Evolutionary conservation across 345 rosid genomes (phyloP).

Genomic region (Cardiospermum halicacabum): DNA sequence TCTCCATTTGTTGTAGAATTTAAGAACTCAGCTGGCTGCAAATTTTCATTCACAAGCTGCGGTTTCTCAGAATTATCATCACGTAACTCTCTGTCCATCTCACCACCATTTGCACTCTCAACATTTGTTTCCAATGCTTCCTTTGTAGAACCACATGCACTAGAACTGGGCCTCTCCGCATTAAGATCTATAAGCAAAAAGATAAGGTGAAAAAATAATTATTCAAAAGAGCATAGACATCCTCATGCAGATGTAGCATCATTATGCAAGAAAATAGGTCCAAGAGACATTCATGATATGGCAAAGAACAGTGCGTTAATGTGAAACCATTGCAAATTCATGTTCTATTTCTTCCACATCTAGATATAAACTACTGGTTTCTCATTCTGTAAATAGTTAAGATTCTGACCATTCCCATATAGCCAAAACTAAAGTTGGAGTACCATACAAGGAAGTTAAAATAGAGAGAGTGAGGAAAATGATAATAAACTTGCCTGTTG

Average conservation of each 20-base stretch:
- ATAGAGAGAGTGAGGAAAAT: constrained; percentile 2
- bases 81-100: constrained; percentile 19
- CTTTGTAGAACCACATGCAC: constrained; percentile 12
- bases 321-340: neutral
- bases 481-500: constrained; percentile 22
- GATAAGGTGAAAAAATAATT: neutral
- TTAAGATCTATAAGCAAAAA: constrained; percentile 22
- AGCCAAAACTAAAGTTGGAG: neutral
- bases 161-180: constrained; percentile 14
- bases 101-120: constrained; percentile 20
- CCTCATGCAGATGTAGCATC: neutral
- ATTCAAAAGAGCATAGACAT: neutral
- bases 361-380: neutral
- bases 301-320: neutral
- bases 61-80: constrained; percentile 30
- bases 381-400: constrained; percentile 6
- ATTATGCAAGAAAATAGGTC: neutral
- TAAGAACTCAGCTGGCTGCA: constrained; percentile 20
- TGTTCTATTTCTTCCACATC: neutral
- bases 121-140: constrained; percentile 8
- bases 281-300: neutral
- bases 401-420: constrained; percentile 5
- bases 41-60: constrained; percentile 13
- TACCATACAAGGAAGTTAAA: neutral
- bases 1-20: constrained; percentile 7